These are phyloP conservation scores for Vararia minispora DNA, from an alignment of 768 basidiomycete genomes.

Conservation along the genomic window DNA sequence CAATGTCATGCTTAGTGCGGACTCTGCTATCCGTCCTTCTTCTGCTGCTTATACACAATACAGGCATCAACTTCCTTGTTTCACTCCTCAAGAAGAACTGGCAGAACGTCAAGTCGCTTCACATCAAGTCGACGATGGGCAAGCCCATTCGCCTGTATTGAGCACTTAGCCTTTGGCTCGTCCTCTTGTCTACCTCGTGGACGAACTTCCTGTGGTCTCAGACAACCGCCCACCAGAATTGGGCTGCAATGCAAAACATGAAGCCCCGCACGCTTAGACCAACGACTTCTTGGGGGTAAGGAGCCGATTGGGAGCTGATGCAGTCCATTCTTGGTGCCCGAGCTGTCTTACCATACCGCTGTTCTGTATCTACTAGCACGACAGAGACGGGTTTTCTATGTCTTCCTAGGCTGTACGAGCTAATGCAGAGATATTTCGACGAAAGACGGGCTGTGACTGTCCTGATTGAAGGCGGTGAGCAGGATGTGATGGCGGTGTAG, in stretches of 20 bases:
- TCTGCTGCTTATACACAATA: conserved; percentile 5
- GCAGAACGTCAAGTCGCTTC: conserved; percentile 98
- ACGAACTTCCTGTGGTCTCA: neutral
- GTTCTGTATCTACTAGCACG: too few relatives aligned
- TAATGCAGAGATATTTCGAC: too few relatives aligned
- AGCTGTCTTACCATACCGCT: too few relatives aligned
- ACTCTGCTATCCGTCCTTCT: neutral
- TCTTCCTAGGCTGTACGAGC: too few relatives aligned
- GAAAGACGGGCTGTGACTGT: too few relatives aligned
- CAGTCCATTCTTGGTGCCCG: conserved; percentile 25
- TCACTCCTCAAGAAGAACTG: conserved; percentile 99
- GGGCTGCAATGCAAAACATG: conserved; percentile 75
- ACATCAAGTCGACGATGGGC: conserved; percentile 99
- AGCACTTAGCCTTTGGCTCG: conserved; percentile 16
- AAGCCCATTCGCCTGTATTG: conserved; percentile 94
- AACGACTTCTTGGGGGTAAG: conserved; percentile 57
- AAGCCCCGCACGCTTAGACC: conserved; percentile 99
- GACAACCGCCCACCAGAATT: neutral
- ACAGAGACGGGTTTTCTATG: too few relatives aligned
- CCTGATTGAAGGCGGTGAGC: too few relatives aligned
- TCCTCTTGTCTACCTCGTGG: conserved; percentile 1
- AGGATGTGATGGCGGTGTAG: too few relatives aligned
- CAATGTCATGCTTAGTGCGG: conserved; percentile 94
- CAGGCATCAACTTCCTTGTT: conserved; percentile 99
- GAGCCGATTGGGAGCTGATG: conserved; percentile 90